These are phyloP conservation scores for Luzula sylvatica DNA, from an alignment of 176 grass and related monocot species.

Conservation along the genomic window DNA sequence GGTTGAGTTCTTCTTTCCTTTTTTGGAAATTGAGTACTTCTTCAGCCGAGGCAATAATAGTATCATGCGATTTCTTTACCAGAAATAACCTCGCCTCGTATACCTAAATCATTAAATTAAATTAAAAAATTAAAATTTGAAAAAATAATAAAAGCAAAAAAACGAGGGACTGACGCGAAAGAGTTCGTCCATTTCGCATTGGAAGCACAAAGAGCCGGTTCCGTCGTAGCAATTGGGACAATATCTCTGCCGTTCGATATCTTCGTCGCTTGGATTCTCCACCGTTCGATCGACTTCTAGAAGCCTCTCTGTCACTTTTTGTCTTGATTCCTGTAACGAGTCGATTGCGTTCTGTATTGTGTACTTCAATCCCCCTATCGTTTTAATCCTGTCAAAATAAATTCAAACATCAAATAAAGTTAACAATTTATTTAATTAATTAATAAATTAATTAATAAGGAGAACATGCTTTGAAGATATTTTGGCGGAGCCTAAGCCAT, in stretches of 20 bases:
- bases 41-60: slow-evolving; percentile 65
- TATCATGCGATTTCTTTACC: slow-evolving; percentile 73
- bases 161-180: slow-evolving; percentile 47
- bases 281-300: slow-evolving; percentile 75
- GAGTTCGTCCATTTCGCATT: slow-evolving; percentile 75
- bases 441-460: not conserved
- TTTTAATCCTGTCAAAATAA: slow-evolving; percentile 49
- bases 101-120: slow-evolving; percentile 44
- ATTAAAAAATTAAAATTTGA: slow-evolving; percentile 22
- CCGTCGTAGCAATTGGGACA: slow-evolving; percentile 86
- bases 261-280: slow-evolving; percentile 73
- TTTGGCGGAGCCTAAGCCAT: slow-evolving; percentile 46
- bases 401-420: not conserved
- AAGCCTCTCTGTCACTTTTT: slow-evolving; percentile 54
- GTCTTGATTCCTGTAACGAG: slow-evolving; percentile 59
- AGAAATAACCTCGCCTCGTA: slow-evolving; percentile 75
- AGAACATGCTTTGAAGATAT: slow-evolving; percentile 53
- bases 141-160: slow-evolving; percentile 1
- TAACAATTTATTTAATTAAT: not conserved
- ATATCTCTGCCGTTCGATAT: slow-evolving; percentile 67
- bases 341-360: slow-evolving; percentile 67
- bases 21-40: slow-evolving; percentile 67
- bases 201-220: slow-evolving; percentile 77
- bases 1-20: slow-evolving; percentile 68
- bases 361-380: slow-evolving; percentile 61